Evolutionary conservation across 176 grass and related monocot species (phyloP).

Genomic region (Oryza australiensis): DNA sequence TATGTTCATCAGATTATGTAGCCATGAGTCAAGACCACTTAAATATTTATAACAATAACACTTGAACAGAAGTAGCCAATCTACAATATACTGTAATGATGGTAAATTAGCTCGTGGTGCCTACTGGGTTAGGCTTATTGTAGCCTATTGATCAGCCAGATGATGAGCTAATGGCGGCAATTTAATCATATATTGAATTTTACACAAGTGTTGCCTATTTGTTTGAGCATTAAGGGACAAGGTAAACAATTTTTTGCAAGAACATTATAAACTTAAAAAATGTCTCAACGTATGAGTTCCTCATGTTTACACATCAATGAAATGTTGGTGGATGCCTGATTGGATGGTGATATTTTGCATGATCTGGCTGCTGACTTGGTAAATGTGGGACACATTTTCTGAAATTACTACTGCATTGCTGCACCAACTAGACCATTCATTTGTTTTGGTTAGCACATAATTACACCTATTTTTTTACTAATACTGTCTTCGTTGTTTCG

Average conservation of each 20-base stretch:
- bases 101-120: not conserved
- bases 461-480: constrained; percentile 4
- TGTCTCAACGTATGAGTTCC: not conserved
- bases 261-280: not conserved
- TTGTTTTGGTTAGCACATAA: not conserved
- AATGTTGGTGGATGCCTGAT: not conserved
- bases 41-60: not conserved
- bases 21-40: not conserved
- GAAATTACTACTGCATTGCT: not conserved
- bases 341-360: not conserved
- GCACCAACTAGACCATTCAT: not conserved
- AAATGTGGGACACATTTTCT: not conserved
- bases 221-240: not conserved
- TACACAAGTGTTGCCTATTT: not conserved
- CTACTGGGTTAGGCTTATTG: not conserved
- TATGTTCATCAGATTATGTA: not conserved
- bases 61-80: not conserved
- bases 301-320: not conserved
- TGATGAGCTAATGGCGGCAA: not conserved
- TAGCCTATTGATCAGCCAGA: constrained; percentile 7
- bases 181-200: not conserved
- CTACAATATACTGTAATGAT: not conserved
- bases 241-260: not conserved
- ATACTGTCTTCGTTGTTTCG: not conserved
- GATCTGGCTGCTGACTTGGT: not conserved